A percentile compares a stretch with the other conserved stretches of the same genome.
phyloP scores from a whole-genome alignment of 2,329 filamentous ascomycete species.

The Penicillium sclerotiorum region DNA sequence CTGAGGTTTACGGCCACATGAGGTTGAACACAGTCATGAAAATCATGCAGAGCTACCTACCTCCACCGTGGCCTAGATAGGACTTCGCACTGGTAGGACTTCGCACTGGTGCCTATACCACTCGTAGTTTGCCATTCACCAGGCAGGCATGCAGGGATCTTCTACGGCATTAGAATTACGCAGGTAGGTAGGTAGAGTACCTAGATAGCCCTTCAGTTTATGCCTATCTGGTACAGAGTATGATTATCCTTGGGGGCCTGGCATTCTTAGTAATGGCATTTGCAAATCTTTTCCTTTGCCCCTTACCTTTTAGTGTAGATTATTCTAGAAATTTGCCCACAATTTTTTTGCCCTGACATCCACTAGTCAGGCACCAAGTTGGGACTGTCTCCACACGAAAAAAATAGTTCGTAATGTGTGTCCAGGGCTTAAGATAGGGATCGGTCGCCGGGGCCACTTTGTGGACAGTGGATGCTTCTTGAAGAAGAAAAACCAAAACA shows the following conservation, averaged over 20 bases:
- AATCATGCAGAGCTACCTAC: too few relatives aligned
- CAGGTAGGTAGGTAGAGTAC: too few relatives aligned
- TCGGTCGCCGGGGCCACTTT: slow-evolving; percentile 37
- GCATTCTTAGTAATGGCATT: not conserved
- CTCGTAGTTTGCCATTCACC: too few relatives aligned
- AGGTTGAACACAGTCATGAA: too few relatives aligned
- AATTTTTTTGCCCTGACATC: slow-evolving; percentile 3
- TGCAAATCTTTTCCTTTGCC: not conserved
- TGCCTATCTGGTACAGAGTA: not conserved
- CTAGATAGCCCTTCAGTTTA: not conserved
- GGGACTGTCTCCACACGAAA: slow-evolving; percentile 8
- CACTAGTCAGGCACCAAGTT: slow-evolving; percentile 6
- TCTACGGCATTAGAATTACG: too few relatives aligned
- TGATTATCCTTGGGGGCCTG: not conserved
- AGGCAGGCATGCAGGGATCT: too few relatives aligned
- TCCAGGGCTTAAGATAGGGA: slow-evolving; percentile 23
- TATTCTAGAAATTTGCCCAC: slow-evolving; percentile 5
- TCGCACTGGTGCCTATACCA: too few relatives aligned
- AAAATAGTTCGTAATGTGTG: slow-evolving; percentile 25
- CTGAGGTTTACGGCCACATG: too few relatives aligned
- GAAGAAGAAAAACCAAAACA: slow-evolving; percentile 45
- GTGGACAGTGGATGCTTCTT: slow-evolving; percentile 25
- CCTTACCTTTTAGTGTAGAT: slow-evolving; percentile 2
- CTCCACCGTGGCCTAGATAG: too few relatives aligned
- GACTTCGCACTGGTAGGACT: too few relatives aligned